phyloP scores from a whole-genome alignment of 192 early-diverging fungal genomes.

The Podila clonocystis region DNA sequence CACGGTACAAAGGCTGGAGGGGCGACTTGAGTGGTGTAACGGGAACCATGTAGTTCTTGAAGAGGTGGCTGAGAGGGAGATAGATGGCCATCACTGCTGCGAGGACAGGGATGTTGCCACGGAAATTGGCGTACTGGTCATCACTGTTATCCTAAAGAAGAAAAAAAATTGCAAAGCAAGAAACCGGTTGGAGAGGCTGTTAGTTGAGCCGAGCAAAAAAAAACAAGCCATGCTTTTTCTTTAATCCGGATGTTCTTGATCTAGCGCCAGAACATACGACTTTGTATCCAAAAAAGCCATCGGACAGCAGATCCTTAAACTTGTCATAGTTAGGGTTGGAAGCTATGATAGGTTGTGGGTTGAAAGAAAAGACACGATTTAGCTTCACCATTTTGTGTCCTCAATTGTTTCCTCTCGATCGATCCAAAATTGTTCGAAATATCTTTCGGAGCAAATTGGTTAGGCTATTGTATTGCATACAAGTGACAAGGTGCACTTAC shows the following conservation, averaged over 20 bases:
- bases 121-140: conserved; percentile 72
- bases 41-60: conserved; percentile 36
- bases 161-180: neutral
- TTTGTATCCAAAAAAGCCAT: conserved; percentile 47
- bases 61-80: conserved; percentile 59
- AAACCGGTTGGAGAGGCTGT: neutral
- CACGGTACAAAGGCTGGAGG: conserved; percentile 40
- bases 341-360: conserved; percentile 4
- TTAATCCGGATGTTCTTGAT: neutral
- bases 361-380: neutral
- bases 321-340: conserved; percentile 51
- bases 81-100: conserved; percentile 56
- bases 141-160: conserved; percentile 76
- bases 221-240: neutral
- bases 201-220: neutral
- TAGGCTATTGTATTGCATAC: too few species aligned
- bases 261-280: conserved; percentile 6
- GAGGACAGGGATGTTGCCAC: conserved; percentile 70
- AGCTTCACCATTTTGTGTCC: neutral
- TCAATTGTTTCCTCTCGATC: neutral
- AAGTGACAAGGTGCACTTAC: conserved; percentile 36
- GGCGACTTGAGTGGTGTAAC: conserved; percentile 43
- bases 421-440: too few species aligned
- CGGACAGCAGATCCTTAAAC: conserved; percentile 52
- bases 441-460: too few species aligned